These are phyloP conservation scores for Bjerkandera adusta DNA, from an alignment of 1,284 basidiomycete genomes.

Conservation along the genomic window DNA sequence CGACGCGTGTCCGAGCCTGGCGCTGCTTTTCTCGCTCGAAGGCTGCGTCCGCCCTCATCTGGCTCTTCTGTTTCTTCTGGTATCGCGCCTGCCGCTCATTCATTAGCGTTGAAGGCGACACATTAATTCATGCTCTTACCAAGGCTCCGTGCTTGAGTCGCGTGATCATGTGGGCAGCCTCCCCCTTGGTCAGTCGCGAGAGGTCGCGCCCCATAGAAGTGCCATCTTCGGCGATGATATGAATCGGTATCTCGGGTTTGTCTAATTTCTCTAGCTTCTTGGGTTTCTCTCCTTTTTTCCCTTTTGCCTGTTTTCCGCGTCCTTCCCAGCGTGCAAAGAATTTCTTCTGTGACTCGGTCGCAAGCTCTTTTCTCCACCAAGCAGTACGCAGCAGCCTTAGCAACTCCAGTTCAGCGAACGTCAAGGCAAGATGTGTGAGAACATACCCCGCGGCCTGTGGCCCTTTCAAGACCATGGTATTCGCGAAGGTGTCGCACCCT, in stretches of 20 bases:
- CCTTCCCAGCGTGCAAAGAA: constrained; percentile 62
- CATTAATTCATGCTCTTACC: constrained; percentile 35
- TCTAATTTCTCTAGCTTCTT: too few species aligned
- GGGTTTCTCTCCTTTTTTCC: not conserved
- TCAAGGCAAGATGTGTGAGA: not conserved
- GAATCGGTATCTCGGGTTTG: too few species aligned
- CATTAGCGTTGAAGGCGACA: not conserved
- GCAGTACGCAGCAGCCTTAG: constrained; percentile 64
- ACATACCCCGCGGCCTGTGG: constrained; percentile 45
- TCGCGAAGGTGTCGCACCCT: constrained; percentile 69
- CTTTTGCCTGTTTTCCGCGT: constrained; percentile 16
- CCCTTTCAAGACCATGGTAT: constrained; percentile 51
- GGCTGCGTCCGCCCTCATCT: constrained; percentile 33
- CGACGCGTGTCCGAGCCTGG: constrained; percentile 50
- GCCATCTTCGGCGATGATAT: not conserved
- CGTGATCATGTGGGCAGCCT: constrained; percentile 76
- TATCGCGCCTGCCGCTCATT: constrained; percentile 46
- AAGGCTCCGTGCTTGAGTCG: constrained; percentile 76
- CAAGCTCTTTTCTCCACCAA: constrained; percentile 68
- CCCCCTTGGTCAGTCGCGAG: constrained; percentile 64
- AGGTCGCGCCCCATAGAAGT: constrained; percentile 25
- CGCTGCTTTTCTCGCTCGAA: constrained; percentile 47
- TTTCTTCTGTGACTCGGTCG: constrained; percentile 63
- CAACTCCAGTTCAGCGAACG: not conserved
- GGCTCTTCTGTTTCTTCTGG: constrained; percentile 48